phyloP scores from a whole-genome alignment of 768 basidiomycete genomes.

The Lyophyllum semitale region DNA sequence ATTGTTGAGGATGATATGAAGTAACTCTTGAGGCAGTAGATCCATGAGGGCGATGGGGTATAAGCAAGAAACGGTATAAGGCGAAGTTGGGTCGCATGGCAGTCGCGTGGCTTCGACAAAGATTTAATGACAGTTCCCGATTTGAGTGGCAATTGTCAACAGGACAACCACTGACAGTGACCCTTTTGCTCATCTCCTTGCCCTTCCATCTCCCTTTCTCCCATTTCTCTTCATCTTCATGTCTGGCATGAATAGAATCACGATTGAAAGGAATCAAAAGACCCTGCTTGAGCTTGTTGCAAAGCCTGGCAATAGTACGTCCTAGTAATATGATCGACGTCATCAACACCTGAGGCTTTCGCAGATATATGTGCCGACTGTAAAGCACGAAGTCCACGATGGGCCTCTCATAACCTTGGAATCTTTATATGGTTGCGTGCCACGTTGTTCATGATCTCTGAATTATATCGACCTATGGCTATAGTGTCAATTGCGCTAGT shows the following conservation, averaged over 20 bases:
- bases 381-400: constrained; percentile 81
- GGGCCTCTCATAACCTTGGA: constrained; percentile 88
- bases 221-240: constrained; percentile 19
- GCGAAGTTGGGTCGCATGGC: no score
- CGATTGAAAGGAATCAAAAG: constrained; percentile 66
- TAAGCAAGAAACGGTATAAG: no score
- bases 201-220: neutral
- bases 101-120: no score
- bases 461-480: neutral
- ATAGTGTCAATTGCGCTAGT: constrained; percentile 83
- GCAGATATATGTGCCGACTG: constrained; percentile 92
- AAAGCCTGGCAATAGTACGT: constrained; percentile 80
- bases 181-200: neutral
- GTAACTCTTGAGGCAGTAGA: no score
- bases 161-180: neutral
- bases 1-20: no score
- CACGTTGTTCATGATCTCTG: neutral
- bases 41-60: no score
- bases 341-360: constrained; percentile 9
- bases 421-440: constrained; percentile 80
- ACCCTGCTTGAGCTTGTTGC: constrained; percentile 66
- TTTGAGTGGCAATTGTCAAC: neutral
- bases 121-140: neutral
- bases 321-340: neutral
- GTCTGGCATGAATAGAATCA: constrained; percentile 54